Conservation (phyloP, 768 basidiomycete species). For the Megacollybia marginata region DNA sequence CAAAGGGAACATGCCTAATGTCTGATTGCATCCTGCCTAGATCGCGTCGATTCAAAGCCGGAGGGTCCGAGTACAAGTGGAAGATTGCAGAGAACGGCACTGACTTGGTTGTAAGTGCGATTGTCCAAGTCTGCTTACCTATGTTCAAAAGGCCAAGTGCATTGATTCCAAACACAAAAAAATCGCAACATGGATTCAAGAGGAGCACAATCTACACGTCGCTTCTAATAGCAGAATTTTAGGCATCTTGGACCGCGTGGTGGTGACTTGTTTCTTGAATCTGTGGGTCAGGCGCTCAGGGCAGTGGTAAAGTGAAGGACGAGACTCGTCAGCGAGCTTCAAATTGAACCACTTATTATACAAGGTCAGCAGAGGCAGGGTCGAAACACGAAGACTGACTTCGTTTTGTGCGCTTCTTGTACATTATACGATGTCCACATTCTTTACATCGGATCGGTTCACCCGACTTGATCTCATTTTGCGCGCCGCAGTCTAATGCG, state of each 20-base stretch:
- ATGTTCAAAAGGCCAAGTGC: slow-evolving; percentile 26
- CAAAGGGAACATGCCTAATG: no score
- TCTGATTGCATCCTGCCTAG: slow-evolving; percentile 15
- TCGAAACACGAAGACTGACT: slow-evolving; percentile 44
- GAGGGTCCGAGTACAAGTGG: slow-evolving; percentile 49
- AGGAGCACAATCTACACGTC: slow-evolving; percentile 31
- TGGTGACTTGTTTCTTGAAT: slow-evolving; percentile 48
- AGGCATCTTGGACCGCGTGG: slow-evolving; percentile 38
- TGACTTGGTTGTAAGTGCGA: slow-evolving; percentile 35
- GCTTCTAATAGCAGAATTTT: slow-evolving; percentile 24
- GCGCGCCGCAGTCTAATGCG: slow-evolving; percentile 76
- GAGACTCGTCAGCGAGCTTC: slow-evolving; percentile 58
- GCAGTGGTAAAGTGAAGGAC: slow-evolving; percentile 28
- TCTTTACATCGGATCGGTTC: slow-evolving; percentile 95
- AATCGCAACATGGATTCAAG: slow-evolving; percentile 40
- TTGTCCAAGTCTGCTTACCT: not conserved
- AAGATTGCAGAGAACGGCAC: slow-evolving; percentile 34
- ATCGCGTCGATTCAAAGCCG: slow-evolving; percentile 47
- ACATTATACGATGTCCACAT: slow-evolving; percentile 98
- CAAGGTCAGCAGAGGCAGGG: slow-evolving; percentile 1
- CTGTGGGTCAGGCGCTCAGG: slow-evolving; percentile 39
- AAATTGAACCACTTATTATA: slow-evolving; percentile 64
- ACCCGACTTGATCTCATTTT: slow-evolving; percentile 83
- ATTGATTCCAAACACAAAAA: slow-evolving; percentile 39
- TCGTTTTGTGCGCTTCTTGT: slow-evolving; percentile 91